Conservation (phyloP, 2,329 filamentous ascomycete species). For the Arthroderma sp. region DNA sequence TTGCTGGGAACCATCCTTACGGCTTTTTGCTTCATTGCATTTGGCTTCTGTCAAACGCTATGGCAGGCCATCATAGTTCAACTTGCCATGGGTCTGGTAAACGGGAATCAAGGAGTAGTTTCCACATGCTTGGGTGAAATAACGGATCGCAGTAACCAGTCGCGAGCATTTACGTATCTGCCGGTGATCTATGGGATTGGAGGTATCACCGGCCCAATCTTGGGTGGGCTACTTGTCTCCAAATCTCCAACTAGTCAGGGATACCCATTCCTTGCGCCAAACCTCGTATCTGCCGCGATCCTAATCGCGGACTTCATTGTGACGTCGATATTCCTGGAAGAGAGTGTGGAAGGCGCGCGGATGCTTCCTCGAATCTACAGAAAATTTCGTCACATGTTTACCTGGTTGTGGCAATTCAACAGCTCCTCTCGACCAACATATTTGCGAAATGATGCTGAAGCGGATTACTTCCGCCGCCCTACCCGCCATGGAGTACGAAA, state of each 20-base stretch:
- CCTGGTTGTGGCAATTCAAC: conserved; percentile 59
- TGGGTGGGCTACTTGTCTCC: conserved; percentile 75
- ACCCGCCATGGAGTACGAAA: conserved; percentile 15
- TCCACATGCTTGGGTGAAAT: conserved; percentile 90
- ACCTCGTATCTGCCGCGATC: conserved; percentile 62
- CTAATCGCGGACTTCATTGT: conserved; percentile 61
- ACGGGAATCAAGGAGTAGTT: conserved; percentile 89
- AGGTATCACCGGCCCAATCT: conserved; percentile 77
- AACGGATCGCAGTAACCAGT: conserved; percentile 90
- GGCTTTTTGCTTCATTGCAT: conserved; percentile 66
- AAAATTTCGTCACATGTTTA: conserved; percentile 49
- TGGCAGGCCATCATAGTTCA: conserved; percentile 81
- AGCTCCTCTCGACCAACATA: conserved; percentile 49
- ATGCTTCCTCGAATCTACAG: conserved; percentile 49
- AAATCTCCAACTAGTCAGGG: conserved; percentile 41
- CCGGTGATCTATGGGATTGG: conserved; percentile 94
- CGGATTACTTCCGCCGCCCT: conserved; percentile 16
- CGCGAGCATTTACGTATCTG: conserved; percentile 81
- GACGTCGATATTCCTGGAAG: conserved; percentile 69
- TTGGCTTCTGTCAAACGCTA: conserved; percentile 73
- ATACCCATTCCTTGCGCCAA: conserved; percentile 78
- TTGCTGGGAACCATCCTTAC: conserved; percentile 72
- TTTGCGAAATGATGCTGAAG: conserved; percentile 30
- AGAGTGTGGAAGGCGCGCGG: conserved; percentile 62
- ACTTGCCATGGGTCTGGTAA: conserved; percentile 79